Base-by-base conservation (phyloP, 805 yeast species). In the Zygosaccharomyces gambellarensis region DNA sequence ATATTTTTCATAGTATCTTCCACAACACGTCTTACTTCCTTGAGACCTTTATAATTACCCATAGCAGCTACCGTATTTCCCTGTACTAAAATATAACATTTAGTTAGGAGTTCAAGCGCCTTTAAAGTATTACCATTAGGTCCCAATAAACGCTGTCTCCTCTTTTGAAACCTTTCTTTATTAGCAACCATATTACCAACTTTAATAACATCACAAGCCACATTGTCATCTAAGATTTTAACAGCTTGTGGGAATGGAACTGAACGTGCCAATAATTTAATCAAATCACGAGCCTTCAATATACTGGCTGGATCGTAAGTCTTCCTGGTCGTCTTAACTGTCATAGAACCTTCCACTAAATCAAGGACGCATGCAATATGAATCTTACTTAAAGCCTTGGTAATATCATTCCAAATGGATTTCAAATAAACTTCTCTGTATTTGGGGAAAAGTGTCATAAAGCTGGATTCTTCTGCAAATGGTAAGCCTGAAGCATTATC, bases 201-300 rank as follows among this genome's bases (percentile, higher is more conserved):
- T 75, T 94, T 94, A 57, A 94, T 87, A 44, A 94, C 94, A 61
- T 94, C 99, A 72, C 97, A 90, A 0, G 97, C 97, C 59, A 85
- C 75, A 56, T 90, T 97, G 63, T 92, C 97, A 59, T 90, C 87
- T 51, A 94, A 70, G 41, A 94, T 85, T 71, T 89, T 92, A 25
- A 88, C 81, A 1, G 98, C 98, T 68, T 94, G 99, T 3, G 97
- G 97, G 58, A 87, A 87, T 25, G 99, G 98, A 36, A 94, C 99
- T 2, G 97, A 88, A 70, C 99, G 82, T 0, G 98, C 96, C 58
- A 94, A 74, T 47, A 94, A 77, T 70, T 92, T 94, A 63, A 94
- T 89, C 67, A 94, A 76, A 70, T 94, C 99, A 66, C 99, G 81
- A 17, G 98, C 97, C 62, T 90, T 92, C 60, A 94, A 77, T 58